Evolutionary conservation across 2,329 filamentous ascomycete species (phyloP).

Genomic region (Geosmithia putterillii): DNA sequence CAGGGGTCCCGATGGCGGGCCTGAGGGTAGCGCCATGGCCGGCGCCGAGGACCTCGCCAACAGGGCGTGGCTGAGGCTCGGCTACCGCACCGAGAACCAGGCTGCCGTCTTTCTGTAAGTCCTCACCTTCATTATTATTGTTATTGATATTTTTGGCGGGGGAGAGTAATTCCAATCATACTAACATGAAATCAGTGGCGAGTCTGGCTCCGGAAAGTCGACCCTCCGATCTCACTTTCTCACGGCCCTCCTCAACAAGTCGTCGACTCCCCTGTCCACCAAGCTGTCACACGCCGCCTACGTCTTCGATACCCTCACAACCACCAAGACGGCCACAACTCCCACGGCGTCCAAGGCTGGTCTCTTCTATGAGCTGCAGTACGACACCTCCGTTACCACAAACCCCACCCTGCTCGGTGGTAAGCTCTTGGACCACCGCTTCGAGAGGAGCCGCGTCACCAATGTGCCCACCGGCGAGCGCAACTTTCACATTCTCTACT

Average conservation of each 20-base stretch:
- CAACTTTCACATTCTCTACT: conserved; percentile 94
- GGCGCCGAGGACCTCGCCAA: conserved; percentile 87
- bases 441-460: conserved; percentile 84
- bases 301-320: conserved; percentile 90
- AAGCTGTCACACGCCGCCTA: conserved; percentile 91
- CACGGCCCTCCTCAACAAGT: conserved; percentile 75
- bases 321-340: conserved; percentile 91
- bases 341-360: conserved; percentile 93
- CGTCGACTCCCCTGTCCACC: conserved; percentile 81
- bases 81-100: conserved; percentile 85
- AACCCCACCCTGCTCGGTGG: conserved; percentile 85
- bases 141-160: neutral
- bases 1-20: conserved; percentile 80
- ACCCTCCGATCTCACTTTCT: conserved; percentile 84
- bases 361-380: conserved; percentile 91
- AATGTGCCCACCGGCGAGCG: conserved; percentile 90
- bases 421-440: conserved; percentile 84
- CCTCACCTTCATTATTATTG: conserved; percentile 9
- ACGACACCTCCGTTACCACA: conserved; percentile 76
- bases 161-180: neutral
- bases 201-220: conserved; percentile 93
- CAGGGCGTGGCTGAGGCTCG: conserved; percentile 73
- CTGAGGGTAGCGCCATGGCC: conserved; percentile 83
- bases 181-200: conserved; percentile 48
- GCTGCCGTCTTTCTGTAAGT: conserved; percentile 82